A percentile compares a stretch with the other conserved stretches of the same genome.
Evolutionary conservation across 352 stramenopile species (phyloP).

Genomic region (Phytophthora macrochlamydospora): DNA sequence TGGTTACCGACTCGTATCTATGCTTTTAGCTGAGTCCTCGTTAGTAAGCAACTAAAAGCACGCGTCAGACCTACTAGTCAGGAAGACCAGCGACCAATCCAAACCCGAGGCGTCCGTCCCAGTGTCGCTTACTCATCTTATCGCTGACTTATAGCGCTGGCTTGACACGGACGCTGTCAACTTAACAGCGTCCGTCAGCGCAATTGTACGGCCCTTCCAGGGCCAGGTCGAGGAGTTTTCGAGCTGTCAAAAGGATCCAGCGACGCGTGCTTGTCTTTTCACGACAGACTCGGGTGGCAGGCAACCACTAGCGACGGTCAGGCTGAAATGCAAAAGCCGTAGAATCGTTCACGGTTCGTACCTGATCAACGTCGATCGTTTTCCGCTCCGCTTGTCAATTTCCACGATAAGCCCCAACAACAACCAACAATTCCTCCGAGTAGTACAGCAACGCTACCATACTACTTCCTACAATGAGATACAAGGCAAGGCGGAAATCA

Average conservation of each 20-base stretch:
- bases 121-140: conserved; percentile 16
- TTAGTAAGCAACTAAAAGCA: conserved; percentile 18
- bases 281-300: conserved; percentile 6
- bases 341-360: no score
- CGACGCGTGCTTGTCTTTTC: conserved; percentile 10
- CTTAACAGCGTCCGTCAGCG: no score
- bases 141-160: not conserved
- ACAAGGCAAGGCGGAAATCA: no score
- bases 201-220: no score
- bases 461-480: no score
- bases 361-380: no score
- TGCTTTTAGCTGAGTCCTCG: conserved; percentile 8
- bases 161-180: no score
- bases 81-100: conserved; percentile 7
- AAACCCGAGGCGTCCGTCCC: not conserved
- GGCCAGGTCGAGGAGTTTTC: not conserved
- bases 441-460: no score
- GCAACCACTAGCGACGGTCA: not conserved
- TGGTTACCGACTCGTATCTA: conserved; percentile 18
- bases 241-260: conserved; percentile 3
- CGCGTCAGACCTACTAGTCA: not conserved
- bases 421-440: no score
- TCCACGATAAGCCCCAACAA: no score
- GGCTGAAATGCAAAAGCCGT: not conserved
- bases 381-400: no score